phyloP scores from a whole-genome alignment of 768 basidiomycete genomes.

The Leccinellum luteum region DNA sequence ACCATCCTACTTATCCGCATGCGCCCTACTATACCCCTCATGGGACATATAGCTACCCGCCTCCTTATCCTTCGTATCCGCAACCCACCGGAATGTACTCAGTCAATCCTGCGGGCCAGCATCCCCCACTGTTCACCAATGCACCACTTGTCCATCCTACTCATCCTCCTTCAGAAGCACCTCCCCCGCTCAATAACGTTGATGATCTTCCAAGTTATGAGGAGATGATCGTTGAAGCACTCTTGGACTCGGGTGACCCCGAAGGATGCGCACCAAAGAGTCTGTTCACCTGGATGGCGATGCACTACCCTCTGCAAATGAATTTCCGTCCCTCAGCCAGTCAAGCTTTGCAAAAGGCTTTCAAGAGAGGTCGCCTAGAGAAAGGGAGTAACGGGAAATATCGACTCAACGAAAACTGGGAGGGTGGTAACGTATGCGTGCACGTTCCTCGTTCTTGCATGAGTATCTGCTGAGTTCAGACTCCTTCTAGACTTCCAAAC shows the following conservation, averaged over 20 bases:
- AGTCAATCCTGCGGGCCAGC: slow-evolving; percentile 27
- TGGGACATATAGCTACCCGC: slow-evolving; percentile 39
- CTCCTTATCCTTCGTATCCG: slow-evolving; percentile 31
- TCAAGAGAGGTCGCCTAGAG: slow-evolving; percentile 74
- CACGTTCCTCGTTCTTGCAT: not conserved
- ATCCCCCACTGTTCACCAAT: slow-evolving; percentile 35
- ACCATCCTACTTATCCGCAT: slow-evolving; percentile 60
- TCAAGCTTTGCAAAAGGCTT: slow-evolving; percentile 86
- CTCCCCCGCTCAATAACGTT: slow-evolving; percentile 19
- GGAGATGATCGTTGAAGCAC: slow-evolving; percentile 86
- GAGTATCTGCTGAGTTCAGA: slow-evolving; percentile 6
- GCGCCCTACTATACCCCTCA: slow-evolving; percentile 59
- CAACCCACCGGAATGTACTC: slow-evolving; percentile 33
- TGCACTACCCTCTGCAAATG: slow-evolving; percentile 77
- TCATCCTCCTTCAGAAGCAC: slow-evolving; percentile 30
- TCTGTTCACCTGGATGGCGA: slow-evolving; percentile 81
- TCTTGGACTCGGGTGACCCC: slow-evolving; percentile 60
- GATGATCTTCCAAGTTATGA: slow-evolving; percentile 84
- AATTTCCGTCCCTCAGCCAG: slow-evolving; percentile 89
- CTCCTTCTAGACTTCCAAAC: slow-evolving; percentile 59
- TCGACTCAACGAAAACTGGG: slow-evolving; percentile 72
- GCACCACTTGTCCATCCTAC: slow-evolving; percentile 34
- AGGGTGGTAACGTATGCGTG: slow-evolving; percentile 70
- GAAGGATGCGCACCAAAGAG: slow-evolving; percentile 84
- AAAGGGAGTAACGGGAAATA: slow-evolving; percentile 76